phyloP scores from a whole-genome alignment of 257 asterid species.

The Solanum dulcamara region DNA sequence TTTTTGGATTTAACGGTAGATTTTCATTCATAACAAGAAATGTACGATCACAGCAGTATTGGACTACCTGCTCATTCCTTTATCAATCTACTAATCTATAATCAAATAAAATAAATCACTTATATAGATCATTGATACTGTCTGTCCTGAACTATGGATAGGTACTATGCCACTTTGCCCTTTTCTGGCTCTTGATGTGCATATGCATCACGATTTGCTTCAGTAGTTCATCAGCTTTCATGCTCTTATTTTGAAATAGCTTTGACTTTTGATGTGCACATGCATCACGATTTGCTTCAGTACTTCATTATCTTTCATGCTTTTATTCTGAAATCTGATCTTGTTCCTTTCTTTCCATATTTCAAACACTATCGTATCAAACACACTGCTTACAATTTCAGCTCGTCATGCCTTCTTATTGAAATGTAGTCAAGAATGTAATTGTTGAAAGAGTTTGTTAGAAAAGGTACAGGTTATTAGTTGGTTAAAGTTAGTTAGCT shows the following conservation, averaged over 20 bases:
- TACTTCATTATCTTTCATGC: not conserved
- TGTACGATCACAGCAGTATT: not conserved
- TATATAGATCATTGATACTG: not conserved
- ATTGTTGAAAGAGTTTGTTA: too few relatives aligned
- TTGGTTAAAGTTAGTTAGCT: too few relatives aligned
- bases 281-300: not conserved
- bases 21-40: not conserved
- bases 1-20: not conserved
- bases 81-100: not conserved
- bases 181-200: not conserved
- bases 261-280: not conserved
- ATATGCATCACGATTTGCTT: not conserved
- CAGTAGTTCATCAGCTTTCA: not conserved
- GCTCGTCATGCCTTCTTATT: not conserved
- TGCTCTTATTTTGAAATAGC: too few relatives aligned
- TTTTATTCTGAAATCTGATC: not conserved
- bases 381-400: not conserved
- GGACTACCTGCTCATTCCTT: not conserved
- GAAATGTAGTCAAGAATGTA: too few relatives aligned
- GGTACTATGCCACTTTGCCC: not conserved
- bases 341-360: not conserved
- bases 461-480: too few relatives aligned
- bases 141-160: not conserved
- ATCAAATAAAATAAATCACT: not conserved
- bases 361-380: not conserved